Evolutionary conservation across 768 basidiomycete genomes (phyloP).

Genomic region (Myochromella boudieri): DNA sequence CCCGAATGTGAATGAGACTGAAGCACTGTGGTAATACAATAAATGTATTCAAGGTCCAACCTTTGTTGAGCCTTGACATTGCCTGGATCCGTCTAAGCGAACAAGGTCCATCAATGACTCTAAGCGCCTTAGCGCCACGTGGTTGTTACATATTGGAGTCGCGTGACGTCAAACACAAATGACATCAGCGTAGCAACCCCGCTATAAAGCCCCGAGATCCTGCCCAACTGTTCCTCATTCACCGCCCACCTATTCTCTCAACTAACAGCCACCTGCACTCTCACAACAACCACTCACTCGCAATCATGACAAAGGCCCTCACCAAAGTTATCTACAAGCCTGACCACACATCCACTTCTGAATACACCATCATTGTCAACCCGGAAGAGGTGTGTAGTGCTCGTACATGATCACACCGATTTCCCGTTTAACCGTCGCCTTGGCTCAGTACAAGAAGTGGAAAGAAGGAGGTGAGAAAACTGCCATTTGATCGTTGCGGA

Average conservation of each 20-base stretch:
- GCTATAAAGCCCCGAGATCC: constrained; percentile 15
- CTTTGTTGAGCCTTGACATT: neutral
- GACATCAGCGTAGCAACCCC: constrained; percentile 22
- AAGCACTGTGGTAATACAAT: neutral
- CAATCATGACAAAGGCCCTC: constrained; percentile 45
- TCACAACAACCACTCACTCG: constrained; percentile 16
- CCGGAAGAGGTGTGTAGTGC: constrained; percentile 50
- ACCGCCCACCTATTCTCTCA: constrained; percentile 6
- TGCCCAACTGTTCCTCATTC: neutral
- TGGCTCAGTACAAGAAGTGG: constrained; percentile 70
- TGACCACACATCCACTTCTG: constrained; percentile 66
- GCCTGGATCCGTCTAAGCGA: neutral
- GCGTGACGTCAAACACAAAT: constrained; percentile 27
- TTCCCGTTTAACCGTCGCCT: constrained; percentile 11
- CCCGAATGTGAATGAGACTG: neutral
- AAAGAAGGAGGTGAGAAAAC: constrained; percentile 66
- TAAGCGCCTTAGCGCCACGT: constrained; percentile 6
- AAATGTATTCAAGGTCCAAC: no score
- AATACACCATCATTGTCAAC: constrained; percentile 72
- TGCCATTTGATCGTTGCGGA: constrained; percentile 13
- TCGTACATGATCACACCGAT: constrained; percentile 3
- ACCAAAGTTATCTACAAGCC: constrained; percentile 83
- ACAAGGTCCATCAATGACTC: constrained; percentile 2
- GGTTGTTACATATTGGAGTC: constrained; percentile 18
- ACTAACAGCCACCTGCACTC: constrained; percentile 12